Evolutionary conservation across 495 filamentous ascomycete genomes (phyloP).

Genomic region (Parathielavia appendiculata): DNA sequence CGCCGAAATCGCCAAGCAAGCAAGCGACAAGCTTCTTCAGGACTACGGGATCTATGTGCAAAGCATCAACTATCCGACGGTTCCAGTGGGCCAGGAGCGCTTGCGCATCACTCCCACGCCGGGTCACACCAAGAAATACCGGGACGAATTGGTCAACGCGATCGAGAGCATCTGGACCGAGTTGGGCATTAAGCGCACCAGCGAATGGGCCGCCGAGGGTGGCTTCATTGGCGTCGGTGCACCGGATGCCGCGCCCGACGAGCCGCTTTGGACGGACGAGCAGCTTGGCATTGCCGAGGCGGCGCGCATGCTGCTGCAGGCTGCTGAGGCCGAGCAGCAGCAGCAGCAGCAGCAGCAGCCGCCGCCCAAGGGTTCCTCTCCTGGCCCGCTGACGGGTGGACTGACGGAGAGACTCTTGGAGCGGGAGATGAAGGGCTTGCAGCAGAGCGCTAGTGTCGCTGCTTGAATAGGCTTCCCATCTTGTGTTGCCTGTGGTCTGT

Average conservation of each 20-base stretch:
- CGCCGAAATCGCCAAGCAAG: slow-evolving; percentile 86
- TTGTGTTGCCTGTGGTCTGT: not conserved
- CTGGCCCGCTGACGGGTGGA: not conserved
- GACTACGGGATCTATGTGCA: slow-evolving; percentile 94
- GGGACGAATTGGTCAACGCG: slow-evolving; percentile 78
- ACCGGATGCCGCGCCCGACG: slow-evolving; percentile 47
- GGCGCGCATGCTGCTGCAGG: slow-evolving; percentile 22
- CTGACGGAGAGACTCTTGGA: slow-evolving; percentile 28
- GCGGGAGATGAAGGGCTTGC: slow-evolving; percentile 17
- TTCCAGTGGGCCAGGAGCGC: slow-evolving; percentile 91
- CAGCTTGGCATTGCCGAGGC: slow-evolving; percentile 68
- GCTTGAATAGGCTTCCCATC: slow-evolving; percentile 9
- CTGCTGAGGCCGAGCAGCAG: slow-evolving; percentile 24
- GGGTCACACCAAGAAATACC: slow-evolving; percentile 75
- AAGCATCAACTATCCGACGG: slow-evolving; percentile 98
- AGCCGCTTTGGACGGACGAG: slow-evolving; percentile 76
- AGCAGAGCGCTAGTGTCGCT: slow-evolving; percentile 19
- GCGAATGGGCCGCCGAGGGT: slow-evolving; percentile 83
- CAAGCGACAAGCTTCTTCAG: slow-evolving; percentile 80
- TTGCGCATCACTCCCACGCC: slow-evolving; percentile 94
- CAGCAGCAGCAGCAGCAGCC: slow-evolving; percentile 18
- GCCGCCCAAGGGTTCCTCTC: not conserved
- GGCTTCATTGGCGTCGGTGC: slow-evolving; percentile 92
- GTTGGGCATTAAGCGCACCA: slow-evolving; percentile 83
- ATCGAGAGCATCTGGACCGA: slow-evolving; percentile 81